A percentile compares a stretch with the other conserved stretches of the same genome.
phyloP scores from a whole-genome alignment of 2,329 filamentous ascomycete genomes.

The Colletotrichum abscissum region DNA sequence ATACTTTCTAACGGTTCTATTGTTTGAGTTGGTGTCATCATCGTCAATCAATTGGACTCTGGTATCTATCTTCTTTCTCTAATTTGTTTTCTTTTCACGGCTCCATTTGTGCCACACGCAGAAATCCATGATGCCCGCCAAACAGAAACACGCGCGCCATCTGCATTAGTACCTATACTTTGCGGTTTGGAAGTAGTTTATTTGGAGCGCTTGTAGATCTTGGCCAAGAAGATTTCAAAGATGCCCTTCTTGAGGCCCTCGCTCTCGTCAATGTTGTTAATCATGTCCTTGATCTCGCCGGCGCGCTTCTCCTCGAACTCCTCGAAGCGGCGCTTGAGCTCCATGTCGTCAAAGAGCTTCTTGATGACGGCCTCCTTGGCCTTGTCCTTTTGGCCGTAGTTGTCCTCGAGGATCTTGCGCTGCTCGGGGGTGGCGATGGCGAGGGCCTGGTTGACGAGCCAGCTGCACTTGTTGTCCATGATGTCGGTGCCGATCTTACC shows the following conservation, averaged over 20 bases:
- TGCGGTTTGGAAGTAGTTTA: constrained; percentile 55
- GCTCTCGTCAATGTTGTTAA: constrained; percentile 84
- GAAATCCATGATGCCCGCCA: neutral
- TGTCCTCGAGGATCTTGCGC: constrained; percentile 86
- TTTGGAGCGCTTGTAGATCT: constrained; percentile 99
- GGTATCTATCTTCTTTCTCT: constrained; percentile 30
- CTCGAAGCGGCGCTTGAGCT: constrained; percentile 85
- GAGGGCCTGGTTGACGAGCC: constrained; percentile 96
- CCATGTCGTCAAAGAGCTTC: constrained; percentile 86
- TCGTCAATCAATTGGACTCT: constrained; percentile 20
- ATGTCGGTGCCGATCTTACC: constrained; percentile 99
- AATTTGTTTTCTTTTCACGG: neutral
- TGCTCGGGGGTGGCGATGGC: constrained; percentile 84
- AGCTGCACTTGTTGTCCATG: constrained; percentile 99
- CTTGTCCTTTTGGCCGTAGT: constrained; percentile 94
- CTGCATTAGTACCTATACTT: neutral
- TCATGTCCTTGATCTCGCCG: constrained; percentile 79
- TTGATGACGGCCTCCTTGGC: constrained; percentile 87
- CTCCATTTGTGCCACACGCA: neutral
- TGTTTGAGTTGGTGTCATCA: constrained; percentile 17
- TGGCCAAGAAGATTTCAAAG: constrained; percentile 89
- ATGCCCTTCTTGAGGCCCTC: constrained; percentile 90
- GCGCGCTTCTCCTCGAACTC: constrained; percentile 92
- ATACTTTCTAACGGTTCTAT: constrained; percentile 33
- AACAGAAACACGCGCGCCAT: neutral